phyloP scores from a whole-genome alignment of 768 basidiomycete genomes.

The Boletus edulis region DNA sequence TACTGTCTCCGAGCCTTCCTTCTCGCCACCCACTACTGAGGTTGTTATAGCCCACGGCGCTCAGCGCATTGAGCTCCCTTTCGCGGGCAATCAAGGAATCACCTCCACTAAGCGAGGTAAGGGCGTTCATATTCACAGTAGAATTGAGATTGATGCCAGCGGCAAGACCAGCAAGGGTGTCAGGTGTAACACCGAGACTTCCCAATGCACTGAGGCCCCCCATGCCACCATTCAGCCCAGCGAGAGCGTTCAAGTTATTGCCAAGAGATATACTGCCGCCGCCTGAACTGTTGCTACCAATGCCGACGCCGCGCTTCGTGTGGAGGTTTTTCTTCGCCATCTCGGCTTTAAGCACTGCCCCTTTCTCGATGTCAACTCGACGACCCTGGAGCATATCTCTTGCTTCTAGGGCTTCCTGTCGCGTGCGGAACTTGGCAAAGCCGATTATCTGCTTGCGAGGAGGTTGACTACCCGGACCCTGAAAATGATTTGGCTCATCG shows the following conservation, averaged over 20 bases:
- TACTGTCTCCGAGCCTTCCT: slow-evolving; percentile 32
- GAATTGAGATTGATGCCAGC: slow-evolving; percentile 31
- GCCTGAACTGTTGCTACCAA: slow-evolving; percentile 37
- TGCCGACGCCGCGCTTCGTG: slow-evolving; percentile 88
- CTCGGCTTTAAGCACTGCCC: slow-evolving; percentile 92
- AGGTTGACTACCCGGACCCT: slow-evolving; percentile 36
- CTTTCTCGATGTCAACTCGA: slow-evolving; percentile 90
- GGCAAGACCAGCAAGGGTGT: slow-evolving; percentile 26
- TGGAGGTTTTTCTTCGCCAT: slow-evolving; percentile 99
- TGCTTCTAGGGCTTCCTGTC: slow-evolving; percentile 84
- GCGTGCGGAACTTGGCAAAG: slow-evolving; percentile 91
- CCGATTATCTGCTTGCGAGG: slow-evolving; percentile 97
- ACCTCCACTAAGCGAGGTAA: slow-evolving; percentile 23
- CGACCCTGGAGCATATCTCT: slow-evolving; percentile 86
- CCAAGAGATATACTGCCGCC: slow-evolving; percentile 30
- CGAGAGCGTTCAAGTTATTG: slow-evolving; percentile 21
- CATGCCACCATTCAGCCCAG: slow-evolving; percentile 25
- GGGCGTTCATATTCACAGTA: slow-evolving; percentile 25
- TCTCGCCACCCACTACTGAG: slow-evolving; percentile 35
- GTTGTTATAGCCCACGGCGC: slow-evolving; percentile 44
- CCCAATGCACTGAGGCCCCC: slow-evolving; percentile 27
- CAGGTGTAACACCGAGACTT: slow-evolving; percentile 27
- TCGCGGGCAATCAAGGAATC: slow-evolving; percentile 41
- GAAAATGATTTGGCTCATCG: slow-evolving; percentile 34
- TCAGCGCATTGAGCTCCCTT: slow-evolving; percentile 45